Conservation (phyloP, 1,284 basidiomycete genomes). For the Apiotrichum sp. region DNA sequence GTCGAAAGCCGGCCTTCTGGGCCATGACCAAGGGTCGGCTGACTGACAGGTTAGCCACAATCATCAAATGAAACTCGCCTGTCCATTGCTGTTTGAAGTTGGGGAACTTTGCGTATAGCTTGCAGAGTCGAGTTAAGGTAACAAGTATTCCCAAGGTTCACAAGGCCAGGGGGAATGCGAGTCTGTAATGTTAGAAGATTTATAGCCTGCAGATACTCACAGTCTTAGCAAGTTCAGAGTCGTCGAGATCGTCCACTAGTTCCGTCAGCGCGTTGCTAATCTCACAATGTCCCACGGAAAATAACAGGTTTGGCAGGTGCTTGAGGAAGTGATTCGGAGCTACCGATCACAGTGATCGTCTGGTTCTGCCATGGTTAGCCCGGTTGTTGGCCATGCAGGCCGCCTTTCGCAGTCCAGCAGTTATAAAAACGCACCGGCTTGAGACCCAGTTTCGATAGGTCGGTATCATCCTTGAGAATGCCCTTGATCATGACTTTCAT, state of each 20-base stretch:
- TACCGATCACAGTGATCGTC: conserved; percentile 64
- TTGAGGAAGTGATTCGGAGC: conserved; percentile 83
- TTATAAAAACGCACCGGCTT: conserved; percentile 58
- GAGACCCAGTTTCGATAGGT: conserved; percentile 72
- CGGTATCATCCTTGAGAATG: conserved; percentile 66
- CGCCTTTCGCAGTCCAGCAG: not conserved
- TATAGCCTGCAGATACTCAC: conserved; percentile 49
- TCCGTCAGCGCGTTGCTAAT: not conserved
- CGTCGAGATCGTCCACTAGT: conserved; percentile 69
- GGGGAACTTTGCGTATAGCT: conserved; percentile 81
- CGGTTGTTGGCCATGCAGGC: too few species aligned
- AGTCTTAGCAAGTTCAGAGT: conserved; percentile 68
- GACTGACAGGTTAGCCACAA: conserved; percentile 1
- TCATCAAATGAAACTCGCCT: conserved; percentile 48
- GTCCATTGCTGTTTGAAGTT: conserved; percentile 66
- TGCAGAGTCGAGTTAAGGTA: conserved; percentile 97
- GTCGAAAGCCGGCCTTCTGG: conserved; percentile 48
- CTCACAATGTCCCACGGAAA: conserved; percentile 51
- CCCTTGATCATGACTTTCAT: conserved; percentile 98
- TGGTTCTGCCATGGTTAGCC: not conserved
- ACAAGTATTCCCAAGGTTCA: conserved; percentile 43
- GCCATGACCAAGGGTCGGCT: conserved; percentile 23
- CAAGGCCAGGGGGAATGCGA: conserved; percentile 50
- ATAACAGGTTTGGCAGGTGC: conserved; percentile 70
- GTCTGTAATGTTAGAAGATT: conserved; percentile 41